A percentile compares a stretch with the other conserved stretches of the same genome.
Evolutionary conservation across 1,284 basidiomycete species (phyloP).

Genomic region (Calocybe gambosa): DNA sequence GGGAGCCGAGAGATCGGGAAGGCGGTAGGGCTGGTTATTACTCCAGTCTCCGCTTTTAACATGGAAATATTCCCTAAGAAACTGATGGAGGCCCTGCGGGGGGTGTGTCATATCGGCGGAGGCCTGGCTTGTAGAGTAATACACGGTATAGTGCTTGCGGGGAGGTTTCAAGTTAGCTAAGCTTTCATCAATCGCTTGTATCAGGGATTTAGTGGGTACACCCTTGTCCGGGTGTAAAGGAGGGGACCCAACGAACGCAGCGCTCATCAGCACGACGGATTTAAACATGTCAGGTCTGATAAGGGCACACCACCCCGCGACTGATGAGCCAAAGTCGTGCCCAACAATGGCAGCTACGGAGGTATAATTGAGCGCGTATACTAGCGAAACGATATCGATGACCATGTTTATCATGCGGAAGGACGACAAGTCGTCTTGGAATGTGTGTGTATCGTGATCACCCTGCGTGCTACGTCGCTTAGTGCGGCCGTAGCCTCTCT

Average conservation of each 20-base stretch:
- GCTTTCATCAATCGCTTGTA: constrained; percentile 19
- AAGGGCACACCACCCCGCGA: constrained; percentile 48
- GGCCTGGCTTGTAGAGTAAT: constrained; percentile 42
- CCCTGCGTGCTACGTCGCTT: constrained; percentile 10
- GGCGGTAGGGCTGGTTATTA: constrained; percentile 32
- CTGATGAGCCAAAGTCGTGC: constrained; percentile 52
- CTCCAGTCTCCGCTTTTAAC: constrained; percentile 53
- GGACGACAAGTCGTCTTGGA: constrained; percentile 41
- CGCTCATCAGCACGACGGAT: constrained; percentile 53
- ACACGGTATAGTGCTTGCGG: constrained; percentile 51
- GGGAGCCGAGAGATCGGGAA: constrained; percentile 25
- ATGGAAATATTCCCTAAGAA: constrained; percentile 54
- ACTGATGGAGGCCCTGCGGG: constrained; percentile 39
- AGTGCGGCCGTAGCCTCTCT: constrained; percentile 44
- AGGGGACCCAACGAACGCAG: constrained; percentile 44
- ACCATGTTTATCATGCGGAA: constrained; percentile 46
- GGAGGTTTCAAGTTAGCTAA: constrained; percentile 43
- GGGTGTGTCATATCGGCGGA: constrained; percentile 38
- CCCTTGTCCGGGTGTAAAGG: constrained; percentile 19
- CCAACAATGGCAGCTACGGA: constrained; percentile 45
- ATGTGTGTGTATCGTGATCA: constrained; percentile 5
- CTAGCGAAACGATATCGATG: constrained; percentile 46
- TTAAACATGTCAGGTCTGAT: constrained; percentile 51
- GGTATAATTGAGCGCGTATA: constrained; percentile 43
- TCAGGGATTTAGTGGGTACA: constrained; percentile 11